Base-by-base conservation (phyloP, 73 alveolate genomes). In the Symbiodinium pilosum region DNA sequence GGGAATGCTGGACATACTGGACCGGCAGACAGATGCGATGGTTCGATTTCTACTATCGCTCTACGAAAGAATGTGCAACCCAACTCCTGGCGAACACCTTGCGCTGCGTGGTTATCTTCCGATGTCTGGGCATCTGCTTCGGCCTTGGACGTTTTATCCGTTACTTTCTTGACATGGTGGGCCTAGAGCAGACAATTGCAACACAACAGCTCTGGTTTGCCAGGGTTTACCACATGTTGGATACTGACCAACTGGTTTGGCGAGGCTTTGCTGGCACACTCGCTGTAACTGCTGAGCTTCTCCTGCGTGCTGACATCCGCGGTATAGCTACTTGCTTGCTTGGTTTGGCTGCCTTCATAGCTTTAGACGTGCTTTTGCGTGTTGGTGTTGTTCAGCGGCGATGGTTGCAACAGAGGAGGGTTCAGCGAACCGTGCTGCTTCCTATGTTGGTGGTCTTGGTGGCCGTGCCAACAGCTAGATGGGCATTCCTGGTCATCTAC, bases 1-100 rank as follows among this genome's bases (percentile, higher is more conserved):
- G 87, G 30, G 97, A 91, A 83, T 91, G 87, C 75, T 91, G 97
- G 97, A 43, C 51, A 75, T 91, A 91, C 77, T 91, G 97, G 97
- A 64, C 83, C 8, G 89, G 97, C 51, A 68, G 97, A 32, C 97
- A 91, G 30, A 86, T 91, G 52, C 97, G 97, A 32, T 91, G 97
- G 97, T 91, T 91, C 43, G 81, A 91, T 54, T 91, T 71, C 40
- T 91, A 91, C 56, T 91, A 69, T 56, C 88, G 43, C 30, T 83
- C 97, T 2, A 86, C 97, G 39, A 91, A 38, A 44, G 97, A 91
- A 81, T 91, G 97, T 84, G 51, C 97, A 21, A 91, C 84, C 20
- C 97, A 68, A 16, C 97, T 91, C 14, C 77, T 91, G 77, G 88
- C 97, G 16, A 91, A 91, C 34, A 56, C 81, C 9, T 44, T 91